A percentile compares a stretch with the other conserved stretches of the same genome.
phyloP scores from a whole-genome alignment of 169 alveolate species.

The Besnoitia besnoiti region DNA sequence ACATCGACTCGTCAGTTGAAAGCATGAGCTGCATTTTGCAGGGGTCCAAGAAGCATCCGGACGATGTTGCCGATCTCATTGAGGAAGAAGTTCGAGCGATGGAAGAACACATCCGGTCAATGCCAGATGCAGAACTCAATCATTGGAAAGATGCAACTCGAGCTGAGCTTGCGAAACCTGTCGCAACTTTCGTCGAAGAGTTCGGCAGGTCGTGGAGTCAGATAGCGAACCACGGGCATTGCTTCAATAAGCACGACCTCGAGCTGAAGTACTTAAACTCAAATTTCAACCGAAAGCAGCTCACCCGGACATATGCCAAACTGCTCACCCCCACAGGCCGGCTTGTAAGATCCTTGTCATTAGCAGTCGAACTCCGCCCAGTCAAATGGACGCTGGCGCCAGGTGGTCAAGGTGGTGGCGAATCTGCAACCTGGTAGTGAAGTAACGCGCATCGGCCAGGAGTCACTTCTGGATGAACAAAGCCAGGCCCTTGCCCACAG shows the following conservation, averaged over 20 bases:
- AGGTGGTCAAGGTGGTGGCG: conserved; percentile 67
- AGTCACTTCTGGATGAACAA: background rate
- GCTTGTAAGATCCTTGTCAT: conserved; percentile 37
- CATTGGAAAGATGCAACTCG: conserved; percentile 67
- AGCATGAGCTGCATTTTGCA: conserved; percentile 63
- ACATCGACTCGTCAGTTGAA: conserved; percentile 58
- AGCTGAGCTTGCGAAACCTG: conserved; percentile 53
- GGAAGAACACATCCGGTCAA: conserved; percentile 33
- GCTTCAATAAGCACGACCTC: conserved; percentile 54
- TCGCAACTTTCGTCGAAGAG: conserved; percentile 57
- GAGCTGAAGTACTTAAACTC: conserved; percentile 54
- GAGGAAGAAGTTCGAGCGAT: conserved; percentile 47
- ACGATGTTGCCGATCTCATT: conserved; percentile 64
- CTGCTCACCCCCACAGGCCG: conserved; percentile 58
- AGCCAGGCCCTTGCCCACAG: conserved; percentile 11
- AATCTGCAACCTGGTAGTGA: conserved; percentile 56
- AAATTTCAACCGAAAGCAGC: conserved; percentile 53
- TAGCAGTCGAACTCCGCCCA: background rate
- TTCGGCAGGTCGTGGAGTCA: conserved; percentile 59
- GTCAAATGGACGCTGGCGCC: background rate
- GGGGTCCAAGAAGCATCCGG: conserved; percentile 66
- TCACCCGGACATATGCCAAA: conserved; percentile 55
- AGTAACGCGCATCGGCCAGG: conserved; percentile 58
- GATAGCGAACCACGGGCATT: conserved; percentile 55
- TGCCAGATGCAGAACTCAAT: conserved; percentile 62